A percentile compares a stretch with the other conserved stretches of the same genome.
Conservation (phyloP, 225 moss, liverwort and hornwort species). For the Asterella californica region DNA sequence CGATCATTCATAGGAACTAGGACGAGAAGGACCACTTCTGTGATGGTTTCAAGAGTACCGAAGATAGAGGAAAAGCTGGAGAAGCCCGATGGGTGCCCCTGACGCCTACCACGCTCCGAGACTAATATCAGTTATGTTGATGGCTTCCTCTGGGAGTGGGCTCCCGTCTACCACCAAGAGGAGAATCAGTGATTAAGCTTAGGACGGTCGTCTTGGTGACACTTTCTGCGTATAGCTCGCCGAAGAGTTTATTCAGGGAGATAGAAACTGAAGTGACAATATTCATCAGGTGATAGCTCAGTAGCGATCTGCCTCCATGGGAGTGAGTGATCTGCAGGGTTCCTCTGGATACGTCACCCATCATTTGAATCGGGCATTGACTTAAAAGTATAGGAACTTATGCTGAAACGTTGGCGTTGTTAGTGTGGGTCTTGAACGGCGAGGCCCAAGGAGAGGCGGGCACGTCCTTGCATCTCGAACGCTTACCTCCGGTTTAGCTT, state of each 20-base stretch:
- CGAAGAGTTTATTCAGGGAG: not conserved
- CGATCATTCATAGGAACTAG: not conserved
- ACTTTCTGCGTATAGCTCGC: not conserved
- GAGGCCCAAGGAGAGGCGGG: not conserved
- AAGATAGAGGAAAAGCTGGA: not conserved
- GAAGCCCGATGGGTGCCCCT: not conserved
- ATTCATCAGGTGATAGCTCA: not conserved
- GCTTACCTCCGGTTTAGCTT: not conserved
- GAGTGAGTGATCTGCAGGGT: not conserved
- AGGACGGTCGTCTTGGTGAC: not conserved
- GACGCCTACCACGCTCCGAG: not conserved
- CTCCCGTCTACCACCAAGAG: not conserved
- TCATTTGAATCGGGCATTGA: not conserved
- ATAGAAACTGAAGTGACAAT: not conserved
- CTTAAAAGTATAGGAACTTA: too few species aligned
- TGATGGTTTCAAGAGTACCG: not conserved
- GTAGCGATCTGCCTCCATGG: not conserved
- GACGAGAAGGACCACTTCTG: not conserved
- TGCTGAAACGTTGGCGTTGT: not conserved
- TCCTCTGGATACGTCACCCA: not conserved
- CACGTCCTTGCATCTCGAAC: not conserved
- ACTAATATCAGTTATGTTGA: not conserved
- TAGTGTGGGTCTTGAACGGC: not conserved
- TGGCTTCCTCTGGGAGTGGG: not conserved
- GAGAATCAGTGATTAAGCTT: not conserved